Percentiles rank a stretch among this genome's conserved stretches.
phyloP scores from a whole-genome alignment of 306 rosid species.

The Purshia tridentata region DNA sequence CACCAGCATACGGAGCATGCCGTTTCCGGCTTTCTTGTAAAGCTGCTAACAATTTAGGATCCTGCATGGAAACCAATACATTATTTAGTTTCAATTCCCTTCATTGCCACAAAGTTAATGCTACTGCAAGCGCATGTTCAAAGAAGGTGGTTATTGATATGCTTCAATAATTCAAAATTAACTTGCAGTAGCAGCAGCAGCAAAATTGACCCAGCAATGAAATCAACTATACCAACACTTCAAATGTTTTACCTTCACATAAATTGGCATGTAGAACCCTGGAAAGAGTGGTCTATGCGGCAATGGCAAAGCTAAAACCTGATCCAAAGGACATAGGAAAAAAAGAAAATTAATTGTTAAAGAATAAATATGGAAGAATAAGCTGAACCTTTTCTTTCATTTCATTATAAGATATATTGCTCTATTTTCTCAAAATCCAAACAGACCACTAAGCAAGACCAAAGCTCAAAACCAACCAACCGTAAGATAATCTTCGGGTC shows the following conservation, averaged over 20 bases:
- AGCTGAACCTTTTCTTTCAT: background rate
- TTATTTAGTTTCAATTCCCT: constrained; percentile 5
- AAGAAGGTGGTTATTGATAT: constrained; percentile 1
- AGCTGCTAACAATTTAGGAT: constrained; percentile 84
- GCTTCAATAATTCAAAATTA: background rate
- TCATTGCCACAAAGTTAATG: background rate
- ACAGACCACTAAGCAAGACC: background rate
- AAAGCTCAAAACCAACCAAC: constrained; percentile 38
- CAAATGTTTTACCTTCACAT: constrained; percentile 67
- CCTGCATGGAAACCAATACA: constrained; percentile 48
- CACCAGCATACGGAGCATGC: constrained; percentile 97
- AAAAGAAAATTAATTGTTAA: background rate
- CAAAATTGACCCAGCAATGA: no score
- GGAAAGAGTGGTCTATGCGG: constrained; percentile 94
- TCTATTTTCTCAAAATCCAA: constrained; percentile 1
- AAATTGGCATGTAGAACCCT: constrained; percentile 95
- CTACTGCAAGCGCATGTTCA: background rate
- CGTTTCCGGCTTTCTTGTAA: constrained; percentile 83
- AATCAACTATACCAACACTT: background rate
- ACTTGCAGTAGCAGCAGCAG: background rate
- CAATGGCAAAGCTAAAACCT: constrained; percentile 97
- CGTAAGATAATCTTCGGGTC: constrained; percentile 69
- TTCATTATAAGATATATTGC: background rate
- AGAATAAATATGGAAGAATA: background rate
- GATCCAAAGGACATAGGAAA: constrained; percentile 25